A percentile compares a stretch with the other conserved stretches of the same genome.
Evolutionary conservation across 306 rosid species (phyloP).

Genomic region (Hippophae rhamnoides): DNA sequence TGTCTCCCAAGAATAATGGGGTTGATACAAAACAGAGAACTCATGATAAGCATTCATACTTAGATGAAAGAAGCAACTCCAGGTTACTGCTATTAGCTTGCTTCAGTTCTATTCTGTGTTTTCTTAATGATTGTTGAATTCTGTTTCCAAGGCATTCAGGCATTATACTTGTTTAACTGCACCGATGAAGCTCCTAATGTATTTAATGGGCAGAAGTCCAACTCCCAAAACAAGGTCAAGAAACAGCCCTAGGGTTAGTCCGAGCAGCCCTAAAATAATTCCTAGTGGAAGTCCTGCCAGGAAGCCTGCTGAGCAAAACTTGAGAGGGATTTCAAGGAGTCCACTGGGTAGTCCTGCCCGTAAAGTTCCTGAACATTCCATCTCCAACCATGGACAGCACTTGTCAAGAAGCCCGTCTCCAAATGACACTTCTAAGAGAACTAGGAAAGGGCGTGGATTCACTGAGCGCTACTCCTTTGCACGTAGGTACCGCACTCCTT

Average conservation of each 20-base stretch:
- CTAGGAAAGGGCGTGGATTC: conserved; percentile 96
- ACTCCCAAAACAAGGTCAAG: conserved; percentile 29
- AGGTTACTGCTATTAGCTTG: conserved; percentile 45
- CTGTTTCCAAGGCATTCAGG: background rate
- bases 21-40: conserved; percentile 40
- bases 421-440: conserved; percentile 66
- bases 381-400: conserved; percentile 34
- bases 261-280: conserved; percentile 31
- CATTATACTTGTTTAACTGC: conserved; percentile 12
- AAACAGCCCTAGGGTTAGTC: conserved; percentile 26
- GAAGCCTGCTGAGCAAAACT: conserved; percentile 33
- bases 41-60: conserved; percentile 31
- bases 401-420: conserved; percentile 75
- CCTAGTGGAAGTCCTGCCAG: conserved; percentile 29
- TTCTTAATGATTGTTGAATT: conserved; percentile 1
- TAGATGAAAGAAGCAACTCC: conserved; percentile 49
- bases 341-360: conserved; percentile 34
- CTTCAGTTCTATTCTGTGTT: conserved; percentile 3
- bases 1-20: conserved; percentile 65
- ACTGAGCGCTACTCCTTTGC: conserved; percentile 83
- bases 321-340: conserved; percentile 26
- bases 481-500: conserved; percentile 89
- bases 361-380: conserved; percentile 37
- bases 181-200: conserved; percentile 15
- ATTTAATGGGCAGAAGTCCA: conserved; percentile 40